Conservation (phyloP, 345 rosid species). For the Moricandia arvensis region DNA sequence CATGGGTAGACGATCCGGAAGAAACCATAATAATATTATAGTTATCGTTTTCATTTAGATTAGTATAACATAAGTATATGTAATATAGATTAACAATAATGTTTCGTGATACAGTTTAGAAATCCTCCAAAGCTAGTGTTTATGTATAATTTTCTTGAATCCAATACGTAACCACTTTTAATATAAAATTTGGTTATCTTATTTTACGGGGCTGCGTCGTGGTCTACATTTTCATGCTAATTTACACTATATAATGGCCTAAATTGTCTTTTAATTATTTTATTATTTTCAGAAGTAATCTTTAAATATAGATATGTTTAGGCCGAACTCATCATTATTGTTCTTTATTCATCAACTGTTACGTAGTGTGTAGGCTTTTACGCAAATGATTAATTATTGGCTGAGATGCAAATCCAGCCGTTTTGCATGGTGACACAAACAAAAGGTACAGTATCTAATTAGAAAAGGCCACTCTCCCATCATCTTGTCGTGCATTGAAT, state of each 20-base stretch:
- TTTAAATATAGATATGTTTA: background rate
- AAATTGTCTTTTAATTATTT: background rate
- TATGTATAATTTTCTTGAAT: background rate
- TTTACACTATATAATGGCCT: conserved; percentile 2
- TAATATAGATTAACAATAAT: too few species aligned
- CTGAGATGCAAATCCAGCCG: conserved; percentile 23
- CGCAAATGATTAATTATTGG: conserved; percentile 26
- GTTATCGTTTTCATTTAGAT: background rate
- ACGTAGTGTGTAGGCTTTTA: conserved; percentile 31
- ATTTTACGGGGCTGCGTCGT: conserved; percentile 4
- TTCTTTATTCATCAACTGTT: conserved; percentile 2
- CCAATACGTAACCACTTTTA: background rate
- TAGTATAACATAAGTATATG: background rate
- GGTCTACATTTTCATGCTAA: conserved; percentile 26
- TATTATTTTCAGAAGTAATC: background rate
- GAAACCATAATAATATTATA: background rate
- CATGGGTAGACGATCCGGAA: background rate
- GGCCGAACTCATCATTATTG: background rate
- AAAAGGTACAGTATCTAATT: conserved; percentile 17
- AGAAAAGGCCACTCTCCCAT: conserved; percentile 15
- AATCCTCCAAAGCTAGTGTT: too few species aligned
- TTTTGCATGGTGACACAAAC: conserved; percentile 29
- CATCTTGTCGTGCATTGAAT: conserved; percentile 7
- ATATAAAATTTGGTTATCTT: conserved; percentile 9
- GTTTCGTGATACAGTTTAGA: too few species aligned